Conservation (phyloP, 2,329 filamentous ascomycete genomes). For the Alternaria solani region DNA sequence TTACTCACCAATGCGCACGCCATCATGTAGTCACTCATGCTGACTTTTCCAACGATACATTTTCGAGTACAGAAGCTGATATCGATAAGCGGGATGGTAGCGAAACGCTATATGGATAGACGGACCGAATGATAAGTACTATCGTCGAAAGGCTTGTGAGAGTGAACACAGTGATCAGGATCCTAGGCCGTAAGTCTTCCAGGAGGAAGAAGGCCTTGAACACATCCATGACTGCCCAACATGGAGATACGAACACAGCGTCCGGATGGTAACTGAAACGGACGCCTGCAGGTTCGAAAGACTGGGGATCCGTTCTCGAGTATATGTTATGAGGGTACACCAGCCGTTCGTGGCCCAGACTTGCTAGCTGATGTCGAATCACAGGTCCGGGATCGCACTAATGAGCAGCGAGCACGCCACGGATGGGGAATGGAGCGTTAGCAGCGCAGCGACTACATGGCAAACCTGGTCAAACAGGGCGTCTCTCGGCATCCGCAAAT, state of each 20-base stretch:
- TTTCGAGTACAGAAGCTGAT: conserved; percentile 39
- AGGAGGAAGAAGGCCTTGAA: conserved; percentile 33
- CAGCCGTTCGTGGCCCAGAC: not conserved
- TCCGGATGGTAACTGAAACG: not conserved
- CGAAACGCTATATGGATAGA: not conserved
- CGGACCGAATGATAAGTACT: conserved; percentile 26
- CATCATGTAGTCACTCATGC: conserved; percentile 37
- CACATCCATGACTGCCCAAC: conserved; percentile 14
- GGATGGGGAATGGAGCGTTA: not conserved
- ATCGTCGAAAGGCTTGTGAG: conserved; percentile 34
- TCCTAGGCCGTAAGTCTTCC: conserved; percentile 27
- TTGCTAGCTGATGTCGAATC: conserved; percentile 2
- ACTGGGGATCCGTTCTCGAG: not conserved
- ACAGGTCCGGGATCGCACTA: not conserved
- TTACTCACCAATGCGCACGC: conserved; percentile 26
- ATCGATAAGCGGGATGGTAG: not conserved
- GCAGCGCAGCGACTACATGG: not conserved
- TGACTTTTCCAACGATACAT: conserved; percentile 33
- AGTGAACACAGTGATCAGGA: conserved; percentile 31
- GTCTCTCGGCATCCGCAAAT: not conserved
- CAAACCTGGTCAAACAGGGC: not conserved
- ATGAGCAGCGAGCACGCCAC: not conserved
- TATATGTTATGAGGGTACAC: not conserved
- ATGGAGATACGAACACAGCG: not conserved
- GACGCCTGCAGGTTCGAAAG: not conserved